Percentiles rank a stretch among this genome's conserved stretches.
These are phyloP conservation scores for Daldinia sp. DNA, from an alignment of 2,329 filamentous ascomycete genomes.

Conservation along the genomic window DNA sequence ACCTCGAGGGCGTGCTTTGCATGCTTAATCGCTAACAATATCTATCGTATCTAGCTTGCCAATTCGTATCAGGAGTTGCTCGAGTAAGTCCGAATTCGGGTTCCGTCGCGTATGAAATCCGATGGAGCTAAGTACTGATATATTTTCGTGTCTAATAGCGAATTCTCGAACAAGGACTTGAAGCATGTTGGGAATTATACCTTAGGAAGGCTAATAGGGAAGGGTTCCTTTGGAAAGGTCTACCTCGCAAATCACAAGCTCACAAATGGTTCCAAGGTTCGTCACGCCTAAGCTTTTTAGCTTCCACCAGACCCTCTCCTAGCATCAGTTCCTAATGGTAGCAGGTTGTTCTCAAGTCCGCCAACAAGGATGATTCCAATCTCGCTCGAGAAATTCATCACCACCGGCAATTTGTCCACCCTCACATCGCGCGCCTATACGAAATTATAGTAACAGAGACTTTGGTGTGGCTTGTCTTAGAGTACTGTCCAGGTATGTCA, in stretches of 20 bases:
- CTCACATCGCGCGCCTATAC: conserved; percentile 95
- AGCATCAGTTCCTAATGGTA: conserved; percentile 32
- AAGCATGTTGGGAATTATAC: conserved; percentile 95
- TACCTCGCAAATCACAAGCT: conserved; percentile 97
- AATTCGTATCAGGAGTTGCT: conserved; percentile 96
- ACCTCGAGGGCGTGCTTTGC: background rate
- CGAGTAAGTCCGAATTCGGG: conserved; percentile 71
- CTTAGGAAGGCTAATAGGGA: conserved; percentile 91
- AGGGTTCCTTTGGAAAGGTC: conserved; percentile 98
- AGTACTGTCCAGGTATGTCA: conserved; percentile 87
- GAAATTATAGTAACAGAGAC: conserved; percentile 97
- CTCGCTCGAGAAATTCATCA: conserved; percentile 98
- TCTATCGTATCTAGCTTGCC: conserved; percentile 74
- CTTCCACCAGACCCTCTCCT: conserved; percentile 14
- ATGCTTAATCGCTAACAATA: conserved; percentile 29
- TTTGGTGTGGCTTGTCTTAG: conserved; percentile 94
- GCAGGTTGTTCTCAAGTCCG: conserved; percentile 97
- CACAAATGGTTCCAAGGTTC: conserved; percentile 96
- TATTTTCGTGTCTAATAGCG: conserved; percentile 65
- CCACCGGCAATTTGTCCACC: conserved; percentile 96
- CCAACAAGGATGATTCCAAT: conserved; percentile 95
- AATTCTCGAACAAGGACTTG: conserved; percentile 93
- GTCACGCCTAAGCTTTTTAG: conserved; percentile 43
- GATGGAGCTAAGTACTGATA: conserved; percentile 31
- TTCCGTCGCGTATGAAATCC: background rate